A percentile compares a stretch with the other conserved stretches of the same genome.
phyloP scores from a whole-genome alignment of 2,329 filamentous ascomycete species.

The Neopestalotiopsis sp. region DNA sequence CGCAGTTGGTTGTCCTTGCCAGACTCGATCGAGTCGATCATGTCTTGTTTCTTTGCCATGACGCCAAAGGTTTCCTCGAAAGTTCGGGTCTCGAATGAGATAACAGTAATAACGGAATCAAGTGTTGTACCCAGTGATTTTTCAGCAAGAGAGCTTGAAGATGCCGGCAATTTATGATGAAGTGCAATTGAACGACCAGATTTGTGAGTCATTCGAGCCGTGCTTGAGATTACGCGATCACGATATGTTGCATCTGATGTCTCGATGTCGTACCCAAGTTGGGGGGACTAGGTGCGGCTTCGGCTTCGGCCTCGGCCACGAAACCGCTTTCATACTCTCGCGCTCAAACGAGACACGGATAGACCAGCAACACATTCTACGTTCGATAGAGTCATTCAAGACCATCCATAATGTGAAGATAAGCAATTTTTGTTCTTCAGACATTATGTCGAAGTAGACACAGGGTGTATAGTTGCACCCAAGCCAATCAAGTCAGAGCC shows the following conservation, averaged over 20 bases:
- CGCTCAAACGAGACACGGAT: too few relatives aligned
- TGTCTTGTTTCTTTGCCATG: not conserved
- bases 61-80: not conserved
- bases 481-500: not conserved
- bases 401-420: not conserved
- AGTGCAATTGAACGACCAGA: not conserved
- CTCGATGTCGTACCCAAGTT: not conserved
- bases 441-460: not conserved
- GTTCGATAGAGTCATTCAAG: not conserved
- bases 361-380: too few relatives aligned
- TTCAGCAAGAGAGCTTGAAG: not conserved
- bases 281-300: not conserved
- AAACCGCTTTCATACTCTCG: too few relatives aligned
- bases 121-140: not conserved
- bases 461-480: not conserved
- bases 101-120: not conserved
- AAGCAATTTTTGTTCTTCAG: not conserved
- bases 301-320: constrained; percentile 9
- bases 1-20: not conserved
- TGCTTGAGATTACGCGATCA: not conserved
- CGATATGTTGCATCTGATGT: not conserved
- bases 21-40: not conserved
- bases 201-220: not conserved
- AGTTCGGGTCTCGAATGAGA: not conserved
- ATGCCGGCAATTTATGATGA: not conserved